phyloP scores from a whole-genome alignment of 768 basidiomycete genomes.

The Boletus vinaceobasis region DNA sequence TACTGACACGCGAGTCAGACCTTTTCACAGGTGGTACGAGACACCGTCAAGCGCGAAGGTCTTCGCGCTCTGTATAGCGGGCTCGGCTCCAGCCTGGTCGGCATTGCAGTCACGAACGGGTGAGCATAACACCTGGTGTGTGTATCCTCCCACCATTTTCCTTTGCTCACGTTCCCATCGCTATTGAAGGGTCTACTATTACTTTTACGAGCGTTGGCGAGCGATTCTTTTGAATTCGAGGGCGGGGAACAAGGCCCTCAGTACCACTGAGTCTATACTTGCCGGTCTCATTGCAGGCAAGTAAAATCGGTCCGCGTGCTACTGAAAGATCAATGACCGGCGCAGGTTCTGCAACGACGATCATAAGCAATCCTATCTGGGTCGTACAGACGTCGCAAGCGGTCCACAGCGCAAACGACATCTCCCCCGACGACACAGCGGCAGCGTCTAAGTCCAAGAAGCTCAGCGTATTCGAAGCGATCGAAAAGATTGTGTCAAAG shows the following conservation, averaged over 20 bases:
- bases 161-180: neutral
- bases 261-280: constrained; percentile 84
- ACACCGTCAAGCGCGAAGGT: constrained; percentile 84
- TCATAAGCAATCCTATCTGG: constrained; percentile 95
- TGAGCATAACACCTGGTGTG: constrained; percentile 32
- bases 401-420: constrained; percentile 49
- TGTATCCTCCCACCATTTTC: neutral
- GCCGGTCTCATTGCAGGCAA: constrained; percentile 83
- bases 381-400: constrained; percentile 91
- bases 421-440: constrained; percentile 27
- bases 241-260: constrained; percentile 63
- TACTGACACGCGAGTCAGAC: constrained; percentile 41
- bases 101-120: constrained; percentile 94
- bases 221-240: constrained; percentile 54
- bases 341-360: constrained; percentile 80
- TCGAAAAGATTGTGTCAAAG: constrained; percentile 64
- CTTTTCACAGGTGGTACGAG: constrained; percentile 60
- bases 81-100: constrained; percentile 77
- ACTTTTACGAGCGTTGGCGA: constrained; percentile 78
- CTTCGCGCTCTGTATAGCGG: constrained; percentile 83
- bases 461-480: constrained; percentile 62
- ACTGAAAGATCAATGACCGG: neutral
- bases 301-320: neutral
- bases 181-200: constrained; percentile 77
- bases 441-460: constrained; percentile 48